phyloP scores from a whole-genome alignment of 2,329 filamentous ascomycete genomes.

The Monilinia fructigena region DNA sequence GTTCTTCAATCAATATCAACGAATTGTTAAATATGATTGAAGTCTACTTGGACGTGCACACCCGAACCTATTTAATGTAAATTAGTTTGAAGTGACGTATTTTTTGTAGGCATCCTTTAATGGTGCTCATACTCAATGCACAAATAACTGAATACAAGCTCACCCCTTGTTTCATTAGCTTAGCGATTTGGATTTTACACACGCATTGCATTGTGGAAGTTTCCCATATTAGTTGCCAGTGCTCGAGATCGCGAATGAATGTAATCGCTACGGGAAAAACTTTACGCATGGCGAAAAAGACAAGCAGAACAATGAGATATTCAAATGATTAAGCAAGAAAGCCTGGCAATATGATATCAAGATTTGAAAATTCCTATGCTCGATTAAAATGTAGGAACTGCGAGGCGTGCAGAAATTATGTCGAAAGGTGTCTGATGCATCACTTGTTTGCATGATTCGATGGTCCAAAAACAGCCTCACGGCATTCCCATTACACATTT shows the following conservation, averaged over 20 bases:
- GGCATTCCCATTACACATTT: slow-evolving; percentile 7
- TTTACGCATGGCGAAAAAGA: neutral
- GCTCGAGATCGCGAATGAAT: neutral
- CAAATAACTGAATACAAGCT: neutral
- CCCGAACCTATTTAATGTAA: neutral
- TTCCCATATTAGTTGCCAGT: neutral
- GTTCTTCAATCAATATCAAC: neutral
- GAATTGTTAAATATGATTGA: neutral
- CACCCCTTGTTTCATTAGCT: neutral
- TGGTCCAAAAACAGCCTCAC: slow-evolving; percentile 2
- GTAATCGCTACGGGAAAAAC: neutral
- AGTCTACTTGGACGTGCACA: neutral
- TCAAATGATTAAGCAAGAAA: neutral
- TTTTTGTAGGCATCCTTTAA: neutral
- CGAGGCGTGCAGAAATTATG: slow-evolving; percentile 10
- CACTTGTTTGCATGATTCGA: slow-evolving; percentile 15
- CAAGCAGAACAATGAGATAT: neutral
- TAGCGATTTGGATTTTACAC: neutral
- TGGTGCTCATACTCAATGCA: neutral
- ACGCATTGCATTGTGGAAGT: neutral
- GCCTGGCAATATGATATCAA: slow-evolving; percentile 13
- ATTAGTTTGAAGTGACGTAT: no score
- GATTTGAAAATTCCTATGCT: slow-evolving; percentile 16
- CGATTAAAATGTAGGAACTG: slow-evolving; percentile 9
- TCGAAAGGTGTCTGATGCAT: slow-evolving; percentile 13